Evolutionary conservation across 768 basidiomycete genomes (phyloP).

Genomic region (Suillus plorans): DNA sequence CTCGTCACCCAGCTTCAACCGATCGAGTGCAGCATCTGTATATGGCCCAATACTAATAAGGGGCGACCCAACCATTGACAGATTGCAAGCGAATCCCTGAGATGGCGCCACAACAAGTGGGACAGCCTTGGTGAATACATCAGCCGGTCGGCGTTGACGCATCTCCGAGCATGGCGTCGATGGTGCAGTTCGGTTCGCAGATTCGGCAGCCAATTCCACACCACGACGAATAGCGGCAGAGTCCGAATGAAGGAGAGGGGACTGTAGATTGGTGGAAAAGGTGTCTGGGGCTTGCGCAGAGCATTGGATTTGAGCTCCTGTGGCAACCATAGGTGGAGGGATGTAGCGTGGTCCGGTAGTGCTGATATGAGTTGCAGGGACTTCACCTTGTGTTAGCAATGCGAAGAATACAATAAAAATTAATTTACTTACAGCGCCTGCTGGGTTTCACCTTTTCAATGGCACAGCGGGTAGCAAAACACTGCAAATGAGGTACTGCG

Average conservation of each 20-base stretch:
- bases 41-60: conserved; percentile 13
- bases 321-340: background rate
- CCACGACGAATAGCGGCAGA: background rate
- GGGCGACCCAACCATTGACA: background rate
- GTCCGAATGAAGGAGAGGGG: background rate
- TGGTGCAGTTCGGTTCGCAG: background rate
- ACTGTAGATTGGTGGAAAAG: background rate
- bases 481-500: conserved; percentile 4
- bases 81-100: background rate
- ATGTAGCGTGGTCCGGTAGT: background rate
- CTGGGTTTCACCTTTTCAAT: conserved; percentile 4
- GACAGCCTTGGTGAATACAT: background rate
- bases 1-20: conserved; percentile 5
- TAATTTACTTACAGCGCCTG: background rate
- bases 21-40: conserved; percentile 6
- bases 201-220: background rate
- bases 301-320: background rate
- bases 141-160: background rate
- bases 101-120: background rate
- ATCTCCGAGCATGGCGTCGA: background rate
- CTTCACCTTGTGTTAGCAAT: background rate
- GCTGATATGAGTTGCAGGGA: background rate
- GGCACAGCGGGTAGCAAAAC: conserved; percentile 2
- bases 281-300: background rate
- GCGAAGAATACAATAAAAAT: background rate